These are phyloP conservation scores for Zelonia costaricensis DNA, from an alignment of 208 protist genomes.

Conservation along the genomic window DNA sequence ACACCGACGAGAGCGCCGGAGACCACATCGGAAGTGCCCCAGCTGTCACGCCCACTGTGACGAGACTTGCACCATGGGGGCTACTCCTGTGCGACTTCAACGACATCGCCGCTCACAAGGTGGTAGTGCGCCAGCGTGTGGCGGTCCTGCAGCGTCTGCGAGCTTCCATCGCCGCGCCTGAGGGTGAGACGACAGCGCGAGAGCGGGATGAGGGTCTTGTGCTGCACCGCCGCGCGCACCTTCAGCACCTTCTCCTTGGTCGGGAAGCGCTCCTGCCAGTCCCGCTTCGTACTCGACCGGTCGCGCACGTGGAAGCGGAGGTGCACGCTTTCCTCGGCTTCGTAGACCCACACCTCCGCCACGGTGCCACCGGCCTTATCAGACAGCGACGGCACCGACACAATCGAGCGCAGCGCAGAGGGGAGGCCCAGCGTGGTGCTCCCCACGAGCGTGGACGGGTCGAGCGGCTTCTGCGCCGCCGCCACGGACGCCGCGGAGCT, in stretches of 20 bases:
- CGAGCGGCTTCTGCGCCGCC: constrained; percentile 31
- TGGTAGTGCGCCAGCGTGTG: constrained; percentile 78
- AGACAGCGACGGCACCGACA: not conserved
- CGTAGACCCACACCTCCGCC: constrained; percentile 66
- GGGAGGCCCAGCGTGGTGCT: constrained; percentile 63
- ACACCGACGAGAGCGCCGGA: too few species aligned
- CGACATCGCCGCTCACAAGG: constrained; percentile 58
- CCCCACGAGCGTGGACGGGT: constrained; percentile 43
- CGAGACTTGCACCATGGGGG: not conserved
- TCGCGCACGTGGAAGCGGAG: constrained; percentile 50
- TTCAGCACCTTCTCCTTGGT: constrained; percentile 77
- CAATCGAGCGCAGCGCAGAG: constrained; percentile 17
- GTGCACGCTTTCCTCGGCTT: constrained; percentile 59
- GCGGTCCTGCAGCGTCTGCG: constrained; percentile 57
- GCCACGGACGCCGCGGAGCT: not conserved
- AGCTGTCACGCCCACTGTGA: too few species aligned
- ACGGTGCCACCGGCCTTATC: not conserved
- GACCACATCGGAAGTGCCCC: too few species aligned
- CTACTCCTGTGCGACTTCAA: constrained; percentile 80
- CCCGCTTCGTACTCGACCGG: constrained; percentile 47
- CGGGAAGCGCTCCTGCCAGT: constrained; percentile 64
- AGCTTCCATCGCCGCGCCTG: constrained; percentile 11
- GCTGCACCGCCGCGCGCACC: constrained; percentile 77
- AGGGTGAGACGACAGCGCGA: constrained; percentile 67
- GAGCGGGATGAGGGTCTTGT: constrained; percentile 81